Percentiles rank a stretch among this genome's conserved stretches.
Conservation (phyloP, 352 stramenopile species). For the Phytophthora ohioensis region DNA sequence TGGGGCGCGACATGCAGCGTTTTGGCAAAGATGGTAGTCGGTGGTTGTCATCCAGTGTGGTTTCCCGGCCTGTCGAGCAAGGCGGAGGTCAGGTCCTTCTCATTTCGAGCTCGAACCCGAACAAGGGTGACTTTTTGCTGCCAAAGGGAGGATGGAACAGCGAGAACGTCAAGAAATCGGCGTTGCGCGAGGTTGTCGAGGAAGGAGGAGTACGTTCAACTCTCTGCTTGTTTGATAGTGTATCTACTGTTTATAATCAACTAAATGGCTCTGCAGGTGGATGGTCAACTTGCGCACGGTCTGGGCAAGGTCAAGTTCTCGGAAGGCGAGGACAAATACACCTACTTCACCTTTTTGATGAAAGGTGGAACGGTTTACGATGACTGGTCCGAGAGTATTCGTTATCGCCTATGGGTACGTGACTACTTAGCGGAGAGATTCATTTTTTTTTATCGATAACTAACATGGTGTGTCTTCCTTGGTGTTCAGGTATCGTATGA, state of each 20-base stretch:
- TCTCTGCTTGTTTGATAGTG: not conserved
- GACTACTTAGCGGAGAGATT: not conserved
- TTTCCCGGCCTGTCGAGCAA: conserved; percentile 1
- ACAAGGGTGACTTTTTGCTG: conserved; percentile 23
- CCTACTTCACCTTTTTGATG: conserved; percentile 14
- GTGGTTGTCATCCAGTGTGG: not conserved
- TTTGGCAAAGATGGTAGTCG: not conserved
- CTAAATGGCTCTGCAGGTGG: not conserved
- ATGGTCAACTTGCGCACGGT: not conserved
- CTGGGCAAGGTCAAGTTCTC: conserved; percentile 3
- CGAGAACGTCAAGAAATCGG: conserved; percentile 3
- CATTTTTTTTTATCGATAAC: too few relatives aligned
- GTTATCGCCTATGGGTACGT: conserved; percentile 33
- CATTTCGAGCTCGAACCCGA: conserved; percentile 29
- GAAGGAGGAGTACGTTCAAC: conserved; percentile 25
- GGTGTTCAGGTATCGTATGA: conserved; percentile 16
- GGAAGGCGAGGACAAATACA: not conserved
- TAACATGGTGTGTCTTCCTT: too few relatives aligned
- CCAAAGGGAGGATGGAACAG: conserved; percentile 31
- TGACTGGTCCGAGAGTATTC: conserved; percentile 27
- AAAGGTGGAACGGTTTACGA: conserved; percentile 10
- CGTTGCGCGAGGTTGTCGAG: conserved; percentile 24
- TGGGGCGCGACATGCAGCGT: not conserved
- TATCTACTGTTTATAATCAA: not conserved
- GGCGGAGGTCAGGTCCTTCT: conserved; percentile 16